Evolutionary conservation across 2,329 filamentous ascomycete species (phyloP).

Genomic region (Pseudogymnoascus destructans): DNA sequence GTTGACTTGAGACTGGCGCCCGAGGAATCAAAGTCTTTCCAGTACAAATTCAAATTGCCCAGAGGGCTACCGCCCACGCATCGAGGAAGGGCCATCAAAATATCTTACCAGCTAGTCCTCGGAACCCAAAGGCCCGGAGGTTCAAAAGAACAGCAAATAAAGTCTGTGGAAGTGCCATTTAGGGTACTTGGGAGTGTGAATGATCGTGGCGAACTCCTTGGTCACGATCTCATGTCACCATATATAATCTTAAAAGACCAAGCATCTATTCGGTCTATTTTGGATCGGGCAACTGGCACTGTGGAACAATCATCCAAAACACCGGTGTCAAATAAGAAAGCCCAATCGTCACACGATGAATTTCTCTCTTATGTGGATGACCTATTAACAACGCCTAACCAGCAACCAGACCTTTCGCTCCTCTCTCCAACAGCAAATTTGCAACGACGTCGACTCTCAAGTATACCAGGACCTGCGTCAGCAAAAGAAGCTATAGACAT

Average conservation of each 20-base stretch:
- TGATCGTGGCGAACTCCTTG: conserved; percentile 71
- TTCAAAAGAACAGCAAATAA: conserved; percentile 66
- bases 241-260: conserved; percentile 81
- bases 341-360: conserved; percentile 39
- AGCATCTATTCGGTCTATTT: conserved; percentile 34
- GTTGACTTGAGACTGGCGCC: conserved; percentile 80
- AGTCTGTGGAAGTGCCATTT: conserved; percentile 85
- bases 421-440: conserved; percentile 55
- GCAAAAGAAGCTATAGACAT: conserved; percentile 82
- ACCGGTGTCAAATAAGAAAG: conserved; percentile 21
- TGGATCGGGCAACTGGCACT: conserved; percentile 15
- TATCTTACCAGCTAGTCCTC: conserved; percentile 79
- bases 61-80: conserved; percentile 83
- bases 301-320: conserved; percentile 13
- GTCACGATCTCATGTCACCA: conserved; percentile 87
- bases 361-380: conserved; percentile 70
- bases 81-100: conserved; percentile 85
- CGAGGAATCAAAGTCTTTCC: conserved; percentile 77
- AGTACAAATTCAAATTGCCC: conserved; percentile 76
- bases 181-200: conserved; percentile 89
- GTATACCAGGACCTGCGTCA: conserved; percentile 43
- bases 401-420: conserved; percentile 44
- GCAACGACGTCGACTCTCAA: conserved; percentile 42
- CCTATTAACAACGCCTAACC: conserved; percentile 47
- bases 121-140: conserved; percentile 79